phyloP scores from a whole-genome alignment of 2,329 filamentous ascomycete species.

The Chrysoporthe cubensis region DNA sequence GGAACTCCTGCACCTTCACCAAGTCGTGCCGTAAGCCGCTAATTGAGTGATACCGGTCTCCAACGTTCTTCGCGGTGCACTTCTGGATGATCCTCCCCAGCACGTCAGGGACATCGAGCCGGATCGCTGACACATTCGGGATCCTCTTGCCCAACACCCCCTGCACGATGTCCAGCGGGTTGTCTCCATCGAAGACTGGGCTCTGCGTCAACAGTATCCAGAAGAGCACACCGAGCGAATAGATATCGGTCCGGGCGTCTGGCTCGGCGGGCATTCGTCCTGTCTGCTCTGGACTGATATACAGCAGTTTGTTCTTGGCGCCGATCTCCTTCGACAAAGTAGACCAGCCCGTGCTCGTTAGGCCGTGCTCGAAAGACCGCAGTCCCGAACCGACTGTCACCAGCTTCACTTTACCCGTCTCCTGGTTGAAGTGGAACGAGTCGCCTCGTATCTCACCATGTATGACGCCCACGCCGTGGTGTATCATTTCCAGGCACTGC shows the following conservation, averaged over 20 bases:
- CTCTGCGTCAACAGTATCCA: constrained; percentile 83
- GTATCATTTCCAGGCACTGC: constrained; percentile 86
- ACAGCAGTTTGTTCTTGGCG: constrained; percentile 86
- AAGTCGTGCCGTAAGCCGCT: constrained; percentile 86
- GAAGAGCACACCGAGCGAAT: constrained; percentile 86
- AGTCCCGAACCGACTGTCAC: constrained; percentile 86
- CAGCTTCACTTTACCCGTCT: constrained; percentile 74
- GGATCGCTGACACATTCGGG: constrained; percentile 73
- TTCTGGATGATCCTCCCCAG: constrained; percentile 84
- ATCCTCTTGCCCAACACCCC: constrained; percentile 81
- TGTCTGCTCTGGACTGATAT: constrained; percentile 93
- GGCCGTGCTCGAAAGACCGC: constrained; percentile 86
- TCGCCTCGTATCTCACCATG: constrained; percentile 92
- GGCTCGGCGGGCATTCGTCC: constrained; percentile 91
- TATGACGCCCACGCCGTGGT: constrained; percentile 83
- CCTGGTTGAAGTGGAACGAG: constrained; percentile 82
- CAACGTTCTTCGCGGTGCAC: constrained; percentile 87
- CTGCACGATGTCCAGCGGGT: constrained; percentile 88
- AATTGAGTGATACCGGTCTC: constrained; percentile 86
- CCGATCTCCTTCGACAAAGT: constrained; percentile 80
- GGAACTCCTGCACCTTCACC: constrained; percentile 70
- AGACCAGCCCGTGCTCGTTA: constrained; percentile 86
- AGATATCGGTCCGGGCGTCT: constrained; percentile 90
- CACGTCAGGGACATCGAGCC: constrained; percentile 83
- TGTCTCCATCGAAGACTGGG: constrained; percentile 77